These are phyloP conservation scores for Yueomyces sp. DNA, from an alignment of 805 yeast genomes.

Conservation along the genomic window DNA sequence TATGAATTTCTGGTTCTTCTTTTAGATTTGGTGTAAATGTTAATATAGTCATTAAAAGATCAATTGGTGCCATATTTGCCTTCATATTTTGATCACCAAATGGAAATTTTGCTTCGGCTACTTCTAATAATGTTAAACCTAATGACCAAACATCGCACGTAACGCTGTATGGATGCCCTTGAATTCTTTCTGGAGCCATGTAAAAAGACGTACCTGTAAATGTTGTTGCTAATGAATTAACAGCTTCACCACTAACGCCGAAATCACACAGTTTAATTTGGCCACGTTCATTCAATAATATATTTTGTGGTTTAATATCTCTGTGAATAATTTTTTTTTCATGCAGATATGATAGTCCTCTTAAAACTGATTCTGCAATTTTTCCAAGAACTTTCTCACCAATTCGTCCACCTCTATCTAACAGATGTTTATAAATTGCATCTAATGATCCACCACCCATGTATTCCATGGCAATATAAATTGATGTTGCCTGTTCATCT, in stretches of 20 bases:
- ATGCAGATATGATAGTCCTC: slow-evolving; percentile 80
- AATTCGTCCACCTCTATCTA: slow-evolving; percentile 65
- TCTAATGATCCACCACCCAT: slow-evolving; percentile 91
- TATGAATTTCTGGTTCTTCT: slow-evolving; percentile 65
- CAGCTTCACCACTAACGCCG: slow-evolving; percentile 96
- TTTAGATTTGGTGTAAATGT: slow-evolving; percentile 68
- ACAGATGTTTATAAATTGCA: slow-evolving; percentile 72
- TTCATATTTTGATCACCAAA: slow-evolving; percentile 35
- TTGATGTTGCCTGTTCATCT: slow-evolving; percentile 61
- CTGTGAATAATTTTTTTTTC: slow-evolving; percentile 82
- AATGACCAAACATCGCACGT: slow-evolving; percentile 95
- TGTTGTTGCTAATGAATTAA: slow-evolving; percentile 87
- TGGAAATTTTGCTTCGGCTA: slow-evolving; percentile 87
- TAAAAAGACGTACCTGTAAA: slow-evolving; percentile 95
- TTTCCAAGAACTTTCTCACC: slow-evolving; percentile 90
- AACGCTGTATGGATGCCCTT: slow-evolving; percentile 90
- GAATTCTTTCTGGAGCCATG: slow-evolving; percentile 97
- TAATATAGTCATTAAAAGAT: slow-evolving; percentile 65
- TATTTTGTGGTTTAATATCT: slow-evolving; percentile 93
- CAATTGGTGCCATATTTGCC: slow-evolving; percentile 65
- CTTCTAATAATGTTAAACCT: slow-evolving; percentile 84
- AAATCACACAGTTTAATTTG: slow-evolving; percentile 90
- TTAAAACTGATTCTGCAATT: slow-evolving; percentile 72
- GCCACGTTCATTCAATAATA: slow-evolving; percentile 60
- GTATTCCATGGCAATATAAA: slow-evolving; percentile 92